Base-by-base conservation (phyloP, 2,329 filamentous ascomycete genomes). In the Fusarium heterosporum region DNA sequence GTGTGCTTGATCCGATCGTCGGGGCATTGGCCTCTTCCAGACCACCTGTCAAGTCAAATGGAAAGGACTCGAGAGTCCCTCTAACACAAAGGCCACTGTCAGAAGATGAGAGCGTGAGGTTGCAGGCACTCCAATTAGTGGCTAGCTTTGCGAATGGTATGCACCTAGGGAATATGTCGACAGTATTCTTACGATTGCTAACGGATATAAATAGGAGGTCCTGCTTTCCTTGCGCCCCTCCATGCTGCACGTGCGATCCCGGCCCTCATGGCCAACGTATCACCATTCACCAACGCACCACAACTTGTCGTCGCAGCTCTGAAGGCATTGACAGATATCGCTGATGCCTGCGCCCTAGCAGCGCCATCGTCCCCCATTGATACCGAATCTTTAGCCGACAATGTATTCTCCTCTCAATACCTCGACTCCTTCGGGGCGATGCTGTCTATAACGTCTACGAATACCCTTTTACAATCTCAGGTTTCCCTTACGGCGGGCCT, bases 41-140 rank as follows among this genome's bases (percentile, higher is more conserved):
- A 25, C 72, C 78, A 7, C 66, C 76, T 10, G 59, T 72, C 25
- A 80, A 77, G 50, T 66, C 70, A 40, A 79, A 78, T 58, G 79
- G 79, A 47, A 82, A 82, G 64, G 81, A 81, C 63, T 62, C 73
- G 42, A 74, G 73, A 22, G 71, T 74, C 26, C 69, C 74, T 41
- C 64, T 75, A 26, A 74, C 79, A 13, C 78, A 78, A 11, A 74
- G 73, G 32, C 67, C 76, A 6, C 75, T 89, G 68, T 84, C 83
- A 4, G 86, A 89, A 12, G 88, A 92, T 60, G 90, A 94, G 55
- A 84, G 87, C 42, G 84, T 90, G 46, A 87, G 88, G 68, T 81
- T 96, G 56, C 92, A 97, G 76, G 90, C 91, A n/a, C 86, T 94
- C 38, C 89, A 96, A 66, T 85, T 97, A n/a, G 81, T 97, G 34